Percentiles rank a stretch among this genome's conserved stretches.
These are phyloP conservation scores for Dillenia turbinata DNA, from an alignment of 164 flowering plant species.

Conservation along the genomic window DNA sequence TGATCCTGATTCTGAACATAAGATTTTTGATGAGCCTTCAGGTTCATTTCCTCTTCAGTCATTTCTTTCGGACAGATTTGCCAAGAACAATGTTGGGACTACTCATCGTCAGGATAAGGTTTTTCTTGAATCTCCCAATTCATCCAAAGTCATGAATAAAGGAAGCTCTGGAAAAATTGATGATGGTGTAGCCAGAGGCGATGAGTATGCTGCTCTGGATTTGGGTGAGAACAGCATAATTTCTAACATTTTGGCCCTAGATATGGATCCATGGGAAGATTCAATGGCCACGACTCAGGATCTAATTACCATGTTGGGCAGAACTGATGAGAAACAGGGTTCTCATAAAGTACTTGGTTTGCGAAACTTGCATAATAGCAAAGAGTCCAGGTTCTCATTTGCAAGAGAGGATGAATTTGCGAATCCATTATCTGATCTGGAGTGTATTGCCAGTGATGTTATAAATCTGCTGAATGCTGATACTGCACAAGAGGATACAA, in stretches of 20 bases:
- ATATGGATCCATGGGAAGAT: constrained; percentile 42
- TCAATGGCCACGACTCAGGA: constrained; percentile 27
- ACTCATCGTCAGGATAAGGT: constrained; percentile 16
- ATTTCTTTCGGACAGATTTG: constrained; percentile 13
- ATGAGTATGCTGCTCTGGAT: constrained; percentile 19
- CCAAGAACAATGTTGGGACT: constrained; percentile 14
- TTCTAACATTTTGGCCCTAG: constrained; percentile 51
- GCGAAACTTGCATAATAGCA: constrained; percentile 26
- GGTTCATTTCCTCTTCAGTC: constrained; percentile 17
- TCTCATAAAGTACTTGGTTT: constrained; percentile 19
- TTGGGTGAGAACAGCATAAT: constrained; percentile 50
- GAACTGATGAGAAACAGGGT: constrained; percentile 23
- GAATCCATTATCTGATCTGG: constrained; percentile 19
- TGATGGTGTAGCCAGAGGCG: constrained; percentile 6
- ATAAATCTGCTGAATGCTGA: constrained; percentile 4
- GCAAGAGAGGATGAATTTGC: constrained; percentile 37
- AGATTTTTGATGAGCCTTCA: constrained; percentile 19
- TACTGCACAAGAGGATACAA: constrained; percentile 11
- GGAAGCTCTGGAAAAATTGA: constrained; percentile 19
- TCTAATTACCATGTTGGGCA: constrained; percentile 29
- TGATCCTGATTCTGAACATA: constrained; percentile 12
- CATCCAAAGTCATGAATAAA: constrained; percentile 22
- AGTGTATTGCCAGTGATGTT: constrained; percentile 14
- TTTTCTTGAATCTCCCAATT: constrained; percentile 13
- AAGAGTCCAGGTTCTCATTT: constrained; percentile 51